These are phyloP conservation scores for Boletus subparvulus DNA, from an alignment of 768 basidiomycete species.

Conservation along the genomic window DNA sequence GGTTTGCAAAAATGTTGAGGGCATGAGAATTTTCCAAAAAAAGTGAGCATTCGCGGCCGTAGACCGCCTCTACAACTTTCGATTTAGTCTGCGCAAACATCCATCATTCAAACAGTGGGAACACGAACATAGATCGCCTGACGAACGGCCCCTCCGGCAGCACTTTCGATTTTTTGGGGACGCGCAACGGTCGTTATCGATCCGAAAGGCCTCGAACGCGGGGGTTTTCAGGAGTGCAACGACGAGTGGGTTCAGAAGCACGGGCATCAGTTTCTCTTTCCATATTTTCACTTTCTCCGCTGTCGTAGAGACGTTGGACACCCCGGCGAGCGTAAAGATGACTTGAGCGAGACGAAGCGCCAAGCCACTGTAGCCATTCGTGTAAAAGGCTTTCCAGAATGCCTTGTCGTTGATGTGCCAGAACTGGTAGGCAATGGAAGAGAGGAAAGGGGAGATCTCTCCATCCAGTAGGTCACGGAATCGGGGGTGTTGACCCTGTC, in stretches of 20 bases:
- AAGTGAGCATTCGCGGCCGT: no score
- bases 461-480: conserved; percentile 63
- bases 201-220: no score
- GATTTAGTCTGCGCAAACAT: no score
- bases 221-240: conserved; percentile 48
- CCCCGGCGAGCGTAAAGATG: conserved; percentile 58
- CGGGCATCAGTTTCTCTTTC: conserved; percentile 56
- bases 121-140: no score
- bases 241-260: conserved; percentile 58
- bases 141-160: no score
- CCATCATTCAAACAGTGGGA: no score
- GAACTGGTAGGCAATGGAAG: conserved; percentile 73
- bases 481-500: conserved; percentile 55
- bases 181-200: no score
- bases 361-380: conserved; percentile 64
- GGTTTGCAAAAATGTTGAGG: no score
- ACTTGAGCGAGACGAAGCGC: conserved; percentile 61
- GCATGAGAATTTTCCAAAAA: no score
- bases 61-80: no score
- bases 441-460: conserved; percentile 63
- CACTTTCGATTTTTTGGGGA: no score
- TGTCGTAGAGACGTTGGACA: conserved; percentile 49
- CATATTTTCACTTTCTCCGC: conserved; percentile 66
- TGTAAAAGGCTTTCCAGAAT: conserved; percentile 58
- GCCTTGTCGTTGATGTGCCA: conserved; percentile 63